Base-by-base conservation (phyloP, 192 early-diverging fungal species). In the Coemansia sp. region DNA sequence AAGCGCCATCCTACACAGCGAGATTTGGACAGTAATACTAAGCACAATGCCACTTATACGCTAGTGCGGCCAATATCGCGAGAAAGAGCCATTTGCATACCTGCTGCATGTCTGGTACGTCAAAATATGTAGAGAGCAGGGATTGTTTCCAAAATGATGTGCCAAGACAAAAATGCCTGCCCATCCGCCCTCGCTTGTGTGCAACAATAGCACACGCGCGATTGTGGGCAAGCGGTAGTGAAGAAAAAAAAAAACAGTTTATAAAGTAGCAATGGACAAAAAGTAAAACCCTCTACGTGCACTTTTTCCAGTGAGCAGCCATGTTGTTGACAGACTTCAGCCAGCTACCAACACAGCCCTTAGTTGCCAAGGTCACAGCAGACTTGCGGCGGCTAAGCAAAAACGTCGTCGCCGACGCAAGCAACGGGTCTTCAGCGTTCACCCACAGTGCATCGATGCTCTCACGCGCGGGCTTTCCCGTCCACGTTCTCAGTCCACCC, bases 231-330 rank as follows among this genome's bases (percentile, higher is more conserved):
- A 4, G 31, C 31, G 31, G 37, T 8, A 38, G 37, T 8, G 7
- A 12, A 38, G 37, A 38, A 38, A 38, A 20, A 10, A 3, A 13
- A 3, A 50, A 50, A 50, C 13, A 21, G 25, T 50, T 50, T 11
- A 50, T 50, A 26, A 50, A 26, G 26, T 26, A 50, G 20, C 9
- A 50, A 26, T 11, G 4, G 10, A 57, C 13, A 43, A 36, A 66
- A 47, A 7, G n/a, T 6, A 35, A 36, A 13, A 31, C 9, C 11
- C 14, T 20, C 34, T 36, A 58, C 3, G 69, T 68, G 34, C 65
- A 66, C 37, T 67, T 69, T 47, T 81, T 73, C 78, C 78, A 81
- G 11, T 72, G 78, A 2, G 28, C 56, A 48, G 69, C 18, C 55
- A 75, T 37, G 61, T 59, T 68, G 48, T 69, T 75, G 39, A 56